Conservation (phyloP, 1,284 basidiomycete species). For the Ceratobasidium sp. region DNA sequence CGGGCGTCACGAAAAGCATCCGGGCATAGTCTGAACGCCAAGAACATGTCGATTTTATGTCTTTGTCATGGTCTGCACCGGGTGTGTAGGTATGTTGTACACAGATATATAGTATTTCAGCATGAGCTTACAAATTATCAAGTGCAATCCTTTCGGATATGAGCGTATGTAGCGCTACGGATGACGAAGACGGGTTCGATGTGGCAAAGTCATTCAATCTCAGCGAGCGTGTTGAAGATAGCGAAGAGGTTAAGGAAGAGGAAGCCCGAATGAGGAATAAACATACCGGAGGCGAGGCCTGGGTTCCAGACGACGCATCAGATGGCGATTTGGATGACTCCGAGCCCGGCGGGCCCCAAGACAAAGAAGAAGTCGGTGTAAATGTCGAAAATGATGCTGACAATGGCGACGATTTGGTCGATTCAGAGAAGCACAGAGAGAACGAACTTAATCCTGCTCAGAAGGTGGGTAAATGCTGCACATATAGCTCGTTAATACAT, state of each 20-base stretch:
- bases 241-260: conserved; percentile 13
- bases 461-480: not conserved
- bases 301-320: not conserved
- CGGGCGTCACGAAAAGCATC: not conserved
- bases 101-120: not conserved
- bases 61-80: conserved; percentile 14
- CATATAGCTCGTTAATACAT: not conserved
- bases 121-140: not conserved
- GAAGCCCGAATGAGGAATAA: conserved; percentile 6
- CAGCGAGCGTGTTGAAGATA: not conserved
- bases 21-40: not conserved
- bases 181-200: not conserved
- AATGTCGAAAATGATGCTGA: not conserved
- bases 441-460: not conserved
- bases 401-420: not conserved
- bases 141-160: conserved; percentile 8
- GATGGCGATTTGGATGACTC: conserved; percentile 5
- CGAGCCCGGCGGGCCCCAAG: not conserved
- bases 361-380: not conserved
- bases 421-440: not conserved
- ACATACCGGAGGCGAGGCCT: too few species aligned
- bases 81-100: conserved; percentile 10
- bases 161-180: not conserved
- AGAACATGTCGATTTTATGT: conserved; percentile 18
- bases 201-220: conserved; percentile 20